These are phyloP conservation scores for Oryza meyeriana DNA, from an alignment of 176 grass and related monocot species.

Conservation along the genomic window DNA sequence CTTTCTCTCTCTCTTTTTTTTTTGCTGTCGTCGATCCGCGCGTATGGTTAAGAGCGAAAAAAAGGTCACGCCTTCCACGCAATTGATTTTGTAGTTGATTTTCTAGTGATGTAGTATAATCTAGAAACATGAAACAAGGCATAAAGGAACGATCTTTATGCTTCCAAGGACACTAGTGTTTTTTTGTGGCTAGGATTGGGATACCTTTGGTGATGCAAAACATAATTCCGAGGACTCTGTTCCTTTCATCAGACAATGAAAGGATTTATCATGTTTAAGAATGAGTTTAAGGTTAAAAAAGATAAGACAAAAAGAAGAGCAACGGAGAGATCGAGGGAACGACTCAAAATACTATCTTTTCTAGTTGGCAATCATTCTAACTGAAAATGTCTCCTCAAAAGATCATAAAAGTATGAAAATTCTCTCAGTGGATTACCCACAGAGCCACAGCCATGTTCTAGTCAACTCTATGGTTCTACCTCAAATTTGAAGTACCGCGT, in stretches of 20 bases:
- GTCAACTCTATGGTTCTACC: not conserved
- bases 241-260: not conserved
- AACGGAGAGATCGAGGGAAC: not conserved
- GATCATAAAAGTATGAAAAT: not conserved
- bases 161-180: not conserved
- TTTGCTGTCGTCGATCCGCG: not conserved
- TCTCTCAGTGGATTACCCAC: not conserved
- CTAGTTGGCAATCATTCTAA: not conserved
- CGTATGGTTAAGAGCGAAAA: not conserved
- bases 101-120: not conserved
- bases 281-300: not conserved
- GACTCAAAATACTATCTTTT: not conserved
- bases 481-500: not conserved
- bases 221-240: not conserved
- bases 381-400: not conserved
- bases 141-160: not conserved
- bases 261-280: not conserved
- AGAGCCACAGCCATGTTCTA: not conserved
- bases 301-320: not conserved
- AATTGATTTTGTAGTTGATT: constrained; percentile 7
- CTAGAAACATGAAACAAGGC: not conserved
- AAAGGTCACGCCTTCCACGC: not conserved
- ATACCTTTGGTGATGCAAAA: not conserved
- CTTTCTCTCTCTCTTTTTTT: not conserved
- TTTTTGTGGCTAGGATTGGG: not conserved